Conservation (phyloP, 352 stramenopile species). For the Globisporangium echinulatum region DNA sequence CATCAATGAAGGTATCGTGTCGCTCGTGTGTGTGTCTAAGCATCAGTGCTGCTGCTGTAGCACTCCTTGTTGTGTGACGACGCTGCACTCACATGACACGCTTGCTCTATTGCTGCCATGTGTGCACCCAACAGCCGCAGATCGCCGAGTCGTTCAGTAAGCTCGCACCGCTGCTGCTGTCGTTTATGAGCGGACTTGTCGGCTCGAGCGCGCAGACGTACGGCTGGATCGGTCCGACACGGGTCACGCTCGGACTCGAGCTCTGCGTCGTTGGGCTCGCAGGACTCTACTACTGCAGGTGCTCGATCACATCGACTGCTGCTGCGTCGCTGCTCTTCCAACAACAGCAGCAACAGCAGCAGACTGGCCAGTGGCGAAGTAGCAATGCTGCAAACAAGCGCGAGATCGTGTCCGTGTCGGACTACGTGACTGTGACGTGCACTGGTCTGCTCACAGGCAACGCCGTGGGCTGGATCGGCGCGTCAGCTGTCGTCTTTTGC, state of each 20-base stretch:
- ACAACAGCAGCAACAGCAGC: slow-evolving; percentile 3
- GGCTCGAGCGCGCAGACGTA: slow-evolving; percentile 33
- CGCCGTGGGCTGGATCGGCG: slow-evolving; percentile 46
- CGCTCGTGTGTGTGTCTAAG: not conserved
- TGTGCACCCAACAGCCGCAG: slow-evolving; percentile 17
- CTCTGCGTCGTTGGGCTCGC: slow-evolving; percentile 45
- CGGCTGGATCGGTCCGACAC: slow-evolving; percentile 24
- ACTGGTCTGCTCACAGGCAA: slow-evolving; percentile 58
- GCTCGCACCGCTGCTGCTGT: slow-evolving; percentile 59
- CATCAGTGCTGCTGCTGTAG: too few relatives aligned
- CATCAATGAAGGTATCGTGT: slow-evolving; percentile 28
- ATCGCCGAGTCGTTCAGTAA: slow-evolving; percentile 57
- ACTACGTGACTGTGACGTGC: slow-evolving; percentile 61
- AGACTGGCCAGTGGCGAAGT: not conserved
- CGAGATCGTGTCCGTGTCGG: slow-evolving; percentile 59
- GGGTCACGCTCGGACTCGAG: slow-evolving; percentile 27
- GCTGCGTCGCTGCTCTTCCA: slow-evolving; percentile 1
- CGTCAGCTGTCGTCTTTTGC: slow-evolving; percentile 48
- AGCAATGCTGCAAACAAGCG: slow-evolving; percentile 13
- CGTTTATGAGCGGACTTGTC: slow-evolving; percentile 45
- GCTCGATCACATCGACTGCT: not conserved
- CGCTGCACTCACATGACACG: not conserved
- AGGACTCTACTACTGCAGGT: slow-evolving; percentile 59
- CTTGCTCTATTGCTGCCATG: not conserved
- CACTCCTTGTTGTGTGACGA: not conserved